Base-by-base conservation (phyloP, 495 filamentous ascomycete species). In the Cenococcum geophilum region DNA sequence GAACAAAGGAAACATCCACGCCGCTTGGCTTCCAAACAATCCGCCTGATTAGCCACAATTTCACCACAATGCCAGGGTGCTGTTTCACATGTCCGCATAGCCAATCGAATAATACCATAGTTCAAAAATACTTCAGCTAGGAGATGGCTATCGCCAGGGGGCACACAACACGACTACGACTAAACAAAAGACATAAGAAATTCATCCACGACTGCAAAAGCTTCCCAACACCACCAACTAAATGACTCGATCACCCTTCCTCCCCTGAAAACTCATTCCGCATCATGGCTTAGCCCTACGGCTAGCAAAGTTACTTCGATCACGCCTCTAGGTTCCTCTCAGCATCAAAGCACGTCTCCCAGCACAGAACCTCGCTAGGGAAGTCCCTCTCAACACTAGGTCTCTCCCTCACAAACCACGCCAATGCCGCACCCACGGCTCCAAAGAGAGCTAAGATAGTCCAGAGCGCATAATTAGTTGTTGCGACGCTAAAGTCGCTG, bases 281-380 rank as follows among this genome's bases (percentile, higher is more conserved):
- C 18, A 14, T 16, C 40, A 45, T 18, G 40, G 18, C 40, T 45
- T 18, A 45, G 40, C 40, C 18, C 40, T 45, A 10, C 40, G 18
- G 12, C 40, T 45, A 16, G 12, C 40, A 45, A 14, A 45, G 12
- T 16, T 18, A 16, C 40, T 45, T 14, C 40, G 12, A 45, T 52
- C 22, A 40, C 27, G 36, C 23, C 20, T 56, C 54, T 5, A 14
- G 14, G 27, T 42, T 54, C 43, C 57, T 42, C 49, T 71, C 71
- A 27, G 68, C 65, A 57, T 78, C 76, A 55, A 77, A 78, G 55
- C 74, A 74, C 25, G 76, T 70, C 68, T 78, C 76, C 76, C 76
- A 78, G 63, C 69, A 73, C 2, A 78, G 63, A 4, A 71, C 73
- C 48, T 65, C 70, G 56, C 52, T 69, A 32, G 69, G 75, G 65